A percentile compares a stretch with the other conserved stretches of the same genome.
phyloP scores from a whole-genome alignment of 345 rosid genomes.

The Leavenworthia alabamica region DNA sequence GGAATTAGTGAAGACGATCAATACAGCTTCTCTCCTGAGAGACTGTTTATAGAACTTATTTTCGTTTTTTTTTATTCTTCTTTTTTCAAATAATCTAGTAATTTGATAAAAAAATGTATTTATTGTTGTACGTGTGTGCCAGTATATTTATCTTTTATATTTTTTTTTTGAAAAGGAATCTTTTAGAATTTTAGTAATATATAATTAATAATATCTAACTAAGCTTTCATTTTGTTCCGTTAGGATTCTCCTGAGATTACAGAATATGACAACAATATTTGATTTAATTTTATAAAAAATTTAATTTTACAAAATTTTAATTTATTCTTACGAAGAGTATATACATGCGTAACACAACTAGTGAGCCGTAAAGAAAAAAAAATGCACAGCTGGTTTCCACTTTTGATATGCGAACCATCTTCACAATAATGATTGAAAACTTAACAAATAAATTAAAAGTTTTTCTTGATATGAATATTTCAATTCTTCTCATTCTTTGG shows the following conservation, averaged over 20 bases:
- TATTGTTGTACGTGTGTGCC: background rate
- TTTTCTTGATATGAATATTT: background rate
- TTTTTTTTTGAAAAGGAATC: no score
- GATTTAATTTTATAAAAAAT: background rate
- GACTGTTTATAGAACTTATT: constrained; percentile 15
- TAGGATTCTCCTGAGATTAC: constrained; percentile 1
- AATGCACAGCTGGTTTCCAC: background rate
- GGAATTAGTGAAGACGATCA: constrained; percentile 18
- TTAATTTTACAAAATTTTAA: no score
- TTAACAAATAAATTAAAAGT: no score
- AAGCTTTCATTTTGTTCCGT: background rate
- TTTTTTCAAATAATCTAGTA: constrained; percentile 2
- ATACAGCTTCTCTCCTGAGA: constrained; percentile 4
- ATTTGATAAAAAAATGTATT: background rate
- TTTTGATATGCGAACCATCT: background rate
- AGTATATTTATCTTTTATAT: no score
- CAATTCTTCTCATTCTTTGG: background rate
- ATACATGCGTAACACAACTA: no score
- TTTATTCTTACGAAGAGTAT: no score
- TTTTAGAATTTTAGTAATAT: background rate
- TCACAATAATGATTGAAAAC: no score
- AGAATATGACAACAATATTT: constrained; percentile 2
- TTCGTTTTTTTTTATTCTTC: background rate
- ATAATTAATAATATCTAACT: background rate
- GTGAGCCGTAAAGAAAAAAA: no score